Percentiles rank a stretch among this genome's conserved stretches.
These are phyloP conservation scores for Conticribra guillardii DNA, from an alignment of 108 stramenopile species.

Conservation along the genomic window DNA sequence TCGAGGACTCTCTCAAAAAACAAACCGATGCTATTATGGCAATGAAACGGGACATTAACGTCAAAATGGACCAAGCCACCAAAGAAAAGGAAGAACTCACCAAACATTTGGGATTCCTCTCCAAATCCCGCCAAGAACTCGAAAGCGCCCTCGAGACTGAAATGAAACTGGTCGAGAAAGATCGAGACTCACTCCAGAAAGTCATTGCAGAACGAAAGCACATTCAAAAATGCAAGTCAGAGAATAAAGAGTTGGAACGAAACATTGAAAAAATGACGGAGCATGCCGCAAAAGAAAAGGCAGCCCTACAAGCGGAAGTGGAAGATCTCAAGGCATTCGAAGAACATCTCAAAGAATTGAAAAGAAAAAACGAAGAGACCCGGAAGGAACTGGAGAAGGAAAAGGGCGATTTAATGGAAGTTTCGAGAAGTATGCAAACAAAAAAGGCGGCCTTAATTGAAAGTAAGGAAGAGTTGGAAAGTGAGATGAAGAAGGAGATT, in stretches of 20 bases:
- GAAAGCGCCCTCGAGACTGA: constrained; percentile 32
- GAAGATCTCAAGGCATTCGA: constrained; percentile 33
- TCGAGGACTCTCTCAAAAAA: constrained; percentile 20
- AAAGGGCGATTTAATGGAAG: constrained; percentile 18
- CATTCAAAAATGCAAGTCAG: constrained; percentile 35
- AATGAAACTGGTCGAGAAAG: constrained; percentile 29
- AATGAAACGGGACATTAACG: constrained; percentile 15
- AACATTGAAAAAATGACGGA: constrained; percentile 39
- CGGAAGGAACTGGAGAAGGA: constrained; percentile 34
- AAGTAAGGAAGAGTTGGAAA: constrained; percentile 23
- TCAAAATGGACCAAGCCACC: constrained; percentile 20
- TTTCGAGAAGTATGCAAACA: constrained; percentile 11
- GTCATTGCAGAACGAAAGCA: constrained; percentile 24
- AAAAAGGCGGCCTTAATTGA: constrained; percentile 35
- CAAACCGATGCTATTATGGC: constrained; percentile 31
- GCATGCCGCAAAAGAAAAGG: constrained; percentile 32
- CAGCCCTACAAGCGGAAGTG: constrained; percentile 25
- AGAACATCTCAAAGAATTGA: constrained; percentile 11
- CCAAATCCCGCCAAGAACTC: constrained; percentile 33
- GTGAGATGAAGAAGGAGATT: constrained; percentile 16
- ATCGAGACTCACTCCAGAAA: constrained; percentile 31
- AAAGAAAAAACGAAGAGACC: constrained; percentile 17
- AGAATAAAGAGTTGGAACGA: constrained; percentile 37
- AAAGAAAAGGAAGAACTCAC: constrained; percentile 35
- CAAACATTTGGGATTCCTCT: constrained; percentile 28